Evolutionary conservation across 1,284 basidiomycete species (phyloP), one percentile per base, ranked within the genome.

Genomic region (Somion occarium): DNA sequence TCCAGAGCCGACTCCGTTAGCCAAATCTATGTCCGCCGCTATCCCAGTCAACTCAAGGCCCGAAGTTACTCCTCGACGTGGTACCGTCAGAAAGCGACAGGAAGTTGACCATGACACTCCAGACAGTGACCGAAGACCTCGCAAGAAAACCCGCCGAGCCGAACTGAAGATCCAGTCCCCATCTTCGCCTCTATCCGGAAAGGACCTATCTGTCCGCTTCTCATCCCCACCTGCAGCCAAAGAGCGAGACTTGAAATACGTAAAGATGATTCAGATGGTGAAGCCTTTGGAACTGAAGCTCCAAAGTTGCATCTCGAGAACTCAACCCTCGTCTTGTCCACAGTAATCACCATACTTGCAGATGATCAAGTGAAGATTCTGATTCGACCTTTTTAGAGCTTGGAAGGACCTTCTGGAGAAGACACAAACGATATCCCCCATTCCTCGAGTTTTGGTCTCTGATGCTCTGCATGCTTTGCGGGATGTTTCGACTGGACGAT

Each of bases 371-470:
- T n/a, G n/a, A n/a, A n/a, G n/a, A n/a, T n/a, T n/a, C n/a, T n/a
- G n/a, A n/a, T n/a, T n/a, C n/a, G n/a, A n/a, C n/a, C 15, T 19
- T 18, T 12, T 15, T 24, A 46, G 24, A 12, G 12, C 24, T 4
- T 46, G 45, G 45, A 18, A 24, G 11, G 26, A 11, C 25, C 26
- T 46, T 3, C 26, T 46, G 26, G 26, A 46, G 45, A 46, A 46
- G 12, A 11, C 9, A n/a, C 27, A 30, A 34, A 15, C 45, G 5
- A 15, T 24, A 7, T 15, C 39, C 9, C 39, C 39, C 19, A 19
- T 41, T 18, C 50, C 47, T 27, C 52, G 56, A 5, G 41, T 54
- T 13, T 52, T 44, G 37, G 24, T 47, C 15, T n/a, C 20, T 13
- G 45, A 46, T 15, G 50, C 53, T 22, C 50, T 51, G 5, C 5